Percentiles rank a stretch among this genome's conserved stretches.
Evolutionary conservation across 2,329 filamentous ascomycete genomes (phyloP).

Genomic region (Clonostachys rosea): DNA sequence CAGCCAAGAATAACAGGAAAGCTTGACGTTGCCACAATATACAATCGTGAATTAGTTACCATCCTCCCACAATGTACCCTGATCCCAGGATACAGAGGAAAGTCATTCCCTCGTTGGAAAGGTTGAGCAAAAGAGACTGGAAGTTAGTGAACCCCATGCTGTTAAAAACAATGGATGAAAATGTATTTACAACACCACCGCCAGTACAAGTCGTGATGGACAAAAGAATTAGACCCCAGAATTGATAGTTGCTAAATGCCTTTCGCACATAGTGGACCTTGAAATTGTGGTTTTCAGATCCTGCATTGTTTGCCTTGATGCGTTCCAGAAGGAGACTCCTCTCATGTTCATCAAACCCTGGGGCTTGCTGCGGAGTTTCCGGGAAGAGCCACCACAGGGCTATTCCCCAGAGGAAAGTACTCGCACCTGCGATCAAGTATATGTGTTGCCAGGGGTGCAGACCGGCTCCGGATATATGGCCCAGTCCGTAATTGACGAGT

Average conservation of each 20-base stretch:
- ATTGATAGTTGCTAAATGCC: conserved; percentile 11
- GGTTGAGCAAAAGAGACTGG: conserved; percentile 22
- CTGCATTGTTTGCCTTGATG: no score
- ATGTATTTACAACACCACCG: conserved; percentile 18
- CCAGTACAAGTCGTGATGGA: conserved; percentile 19
- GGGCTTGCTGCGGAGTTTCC: no score
- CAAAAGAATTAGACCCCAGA: conserved; percentile 20
- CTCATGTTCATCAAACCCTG: no score
- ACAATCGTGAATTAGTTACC: conserved; percentile 14
- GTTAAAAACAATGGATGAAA: conserved; percentile 23
- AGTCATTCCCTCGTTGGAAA: conserved; percentile 21
- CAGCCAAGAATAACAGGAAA: conserved; percentile 19
- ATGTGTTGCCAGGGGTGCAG: no score
- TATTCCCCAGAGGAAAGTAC: no score
- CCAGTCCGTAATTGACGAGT: no score
- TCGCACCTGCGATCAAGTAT: no score
- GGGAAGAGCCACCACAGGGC: no score
- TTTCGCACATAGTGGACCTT: no score
- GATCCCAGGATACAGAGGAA: conserved; percentile 20
- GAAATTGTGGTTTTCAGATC: no score
- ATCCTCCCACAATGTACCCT: conserved; percentile 17
- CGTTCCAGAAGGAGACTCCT: no score
- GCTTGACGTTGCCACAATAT: conserved; percentile 15
- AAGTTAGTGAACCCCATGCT: conserved; percentile 25
- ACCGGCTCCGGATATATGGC: no score